These are phyloP conservation scores for Rhynchosporium graminicola DNA, from an alignment of 2,329 filamentous ascomycete species.

Conservation along the genomic window DNA sequence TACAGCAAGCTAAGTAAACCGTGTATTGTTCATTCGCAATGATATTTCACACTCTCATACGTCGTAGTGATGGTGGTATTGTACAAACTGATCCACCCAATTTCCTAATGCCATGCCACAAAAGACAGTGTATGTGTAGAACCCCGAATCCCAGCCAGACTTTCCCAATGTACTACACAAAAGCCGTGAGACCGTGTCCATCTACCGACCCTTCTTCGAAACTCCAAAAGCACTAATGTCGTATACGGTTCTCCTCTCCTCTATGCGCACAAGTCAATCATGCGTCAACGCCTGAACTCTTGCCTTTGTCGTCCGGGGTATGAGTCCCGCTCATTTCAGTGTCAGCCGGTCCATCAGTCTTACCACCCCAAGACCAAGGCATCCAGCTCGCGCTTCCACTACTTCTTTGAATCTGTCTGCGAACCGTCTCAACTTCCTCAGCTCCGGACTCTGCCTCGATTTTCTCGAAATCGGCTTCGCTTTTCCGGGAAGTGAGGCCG, in stretches of 20 bases:
- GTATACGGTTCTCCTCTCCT: not conserved
- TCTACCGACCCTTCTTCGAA: conserved; percentile 1
- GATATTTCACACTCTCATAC: conserved; percentile 1
- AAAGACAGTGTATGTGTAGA: conserved; percentile 17
- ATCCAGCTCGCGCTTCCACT: conserved; percentile 46
- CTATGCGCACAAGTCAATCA: conserved; percentile 10
- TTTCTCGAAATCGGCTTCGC: conserved; percentile 87
- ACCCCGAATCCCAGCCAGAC: conserved; percentile 6
- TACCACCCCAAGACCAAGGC: conserved; percentile 50
- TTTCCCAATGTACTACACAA: conserved; percentile 4
- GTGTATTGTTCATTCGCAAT: not conserved
- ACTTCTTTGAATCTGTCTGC: conserved; percentile 35
- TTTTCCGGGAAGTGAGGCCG: conserved; percentile 75
- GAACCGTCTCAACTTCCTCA: conserved; percentile 50
- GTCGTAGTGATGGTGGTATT: conserved; percentile 14
- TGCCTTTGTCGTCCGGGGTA: conserved; percentile 21
- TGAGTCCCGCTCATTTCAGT: conserved; percentile 23
- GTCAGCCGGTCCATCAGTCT: conserved; percentile 22
- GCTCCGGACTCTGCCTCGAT: conserved; percentile 73
- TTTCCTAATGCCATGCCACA: conserved; percentile 2
- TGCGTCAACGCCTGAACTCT: conserved; percentile 30
- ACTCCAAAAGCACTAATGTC: conserved; percentile 1
- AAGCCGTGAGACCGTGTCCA: conserved; percentile 24
- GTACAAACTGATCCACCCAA: not conserved
- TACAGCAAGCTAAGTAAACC: too few species aligned